Base-by-base conservation (phyloP, 1,284 basidiomycete genomes). In the Leucocoprinus gongylophorus region DNA sequence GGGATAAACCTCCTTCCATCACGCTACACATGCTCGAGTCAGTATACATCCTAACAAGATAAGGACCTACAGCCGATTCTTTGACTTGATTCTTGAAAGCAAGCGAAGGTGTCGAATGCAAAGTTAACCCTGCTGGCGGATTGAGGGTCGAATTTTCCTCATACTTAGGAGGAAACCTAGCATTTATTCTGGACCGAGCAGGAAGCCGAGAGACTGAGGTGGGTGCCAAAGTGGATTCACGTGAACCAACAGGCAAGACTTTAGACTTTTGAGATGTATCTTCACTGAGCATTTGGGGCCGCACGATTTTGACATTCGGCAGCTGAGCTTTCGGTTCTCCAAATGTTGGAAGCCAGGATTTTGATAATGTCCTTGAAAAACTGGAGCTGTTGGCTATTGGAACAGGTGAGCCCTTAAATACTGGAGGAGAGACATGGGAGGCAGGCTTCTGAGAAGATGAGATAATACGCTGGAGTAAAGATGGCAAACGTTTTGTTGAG, bases 1-100 rank as follows among this genome's bases (percentile, higher is more conserved):
- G 73, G 70, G 38, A 76, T 75, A 53, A 75, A 77, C 12, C 75
- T 64, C 51, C 72, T 66, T 55, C 73, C 71, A 58, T 72, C 68
- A 55, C 65, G 67, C 68, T 73, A 43, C n/a, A 48, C 9, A 33
- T 10, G 4, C 12, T 29, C 18, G 45, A 12, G 26, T 49, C 23
- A 55, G 48, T 26, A 10, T 38, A 9, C 15, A 40, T 17, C 29
- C 35, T 23, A 9, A 17, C 18, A 32, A 42, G 28, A 6, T 42
- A 40, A 46, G 18, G n/a, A 66, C 67, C 55, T 50, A 73, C 72
- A 29, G 64, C 63, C 30, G 67, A 69, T 28, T 66, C 64, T 57
- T 64, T 55, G 61, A 49, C 47, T 58, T 64, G 18, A 55, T 52
- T 15, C 58, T 49, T 2, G 53, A 52, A 2, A 26, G 23, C 23